Evolutionary conservation across 2,329 filamentous ascomycete species (phyloP), one percentile per base, ranked within the genome.

Genomic region (Daldinia eschscholtzii): DNA sequence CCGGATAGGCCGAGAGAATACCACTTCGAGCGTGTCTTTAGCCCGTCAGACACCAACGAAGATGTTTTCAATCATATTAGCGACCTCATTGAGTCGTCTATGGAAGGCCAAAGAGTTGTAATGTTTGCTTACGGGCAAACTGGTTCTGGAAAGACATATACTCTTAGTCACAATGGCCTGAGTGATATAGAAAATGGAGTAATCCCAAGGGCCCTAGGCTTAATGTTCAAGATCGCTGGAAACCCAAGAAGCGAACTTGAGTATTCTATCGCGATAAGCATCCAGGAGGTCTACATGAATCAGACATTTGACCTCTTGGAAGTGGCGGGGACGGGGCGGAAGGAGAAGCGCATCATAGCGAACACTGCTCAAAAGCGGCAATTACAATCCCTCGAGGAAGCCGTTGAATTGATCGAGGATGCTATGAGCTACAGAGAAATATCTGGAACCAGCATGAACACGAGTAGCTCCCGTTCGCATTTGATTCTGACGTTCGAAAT

Each of bases 91-190:
- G 93, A 98, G 79, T 96, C 92, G 70, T 94, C 96, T 0, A 84
- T 98, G 7, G 93, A 97, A 74, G 96, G 96, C 0, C 97, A 97
- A 81, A 97, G 98, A 72, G 94, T 98, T 48, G 97, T 94, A 79
- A 97, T 98, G 67, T 97, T 99, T 82, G 97, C 93, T 76, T 99
- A 98, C 76, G 96, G 96, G 20, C 96, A 98, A 80, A 98, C 95
- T 0, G 96, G 95, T 2, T 94, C 93, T 15, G 95, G 95, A 64
- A 99, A 99, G 85, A 98, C 95, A 0, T 92, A 91, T 77, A 98
- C 96, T 1, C 97, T 98, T 93, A 96, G 93, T 2, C 91, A 71
- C 33, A 67, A 42, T 10, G 53, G 37, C 15, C 3, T 37, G 26
- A 6, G 30, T 1, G n/a, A 7, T 6, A 44, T 37, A 10, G 30